phyloP scores from a whole-genome alignment of 116 monocot genomes.

The Iris pallida region DNA sequence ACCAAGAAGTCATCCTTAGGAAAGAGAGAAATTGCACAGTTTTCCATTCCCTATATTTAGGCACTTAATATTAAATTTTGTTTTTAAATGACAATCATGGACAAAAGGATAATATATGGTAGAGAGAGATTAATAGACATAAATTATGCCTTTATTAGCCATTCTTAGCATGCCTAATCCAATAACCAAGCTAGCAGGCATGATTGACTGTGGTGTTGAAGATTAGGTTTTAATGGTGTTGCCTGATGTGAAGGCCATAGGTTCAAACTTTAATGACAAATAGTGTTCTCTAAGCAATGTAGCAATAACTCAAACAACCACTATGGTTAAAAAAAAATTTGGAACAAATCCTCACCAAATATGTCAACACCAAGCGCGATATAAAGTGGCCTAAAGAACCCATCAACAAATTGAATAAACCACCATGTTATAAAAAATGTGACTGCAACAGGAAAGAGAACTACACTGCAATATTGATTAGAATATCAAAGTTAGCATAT shows the following conservation, averaged over 20 bases:
- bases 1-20: too few species aligned
- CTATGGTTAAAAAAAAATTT: too few species aligned
- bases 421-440: constrained; percentile 99
- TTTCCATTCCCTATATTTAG: too few species aligned
- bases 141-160: not conserved
- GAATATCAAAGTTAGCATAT: not conserved
- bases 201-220: too few species aligned
- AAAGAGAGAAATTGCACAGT: too few species aligned
- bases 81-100: not conserved
- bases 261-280: too few species aligned
- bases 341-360: constrained; percentile 62
- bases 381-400: constrained; percentile 96
- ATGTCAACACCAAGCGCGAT: constrained; percentile 72
- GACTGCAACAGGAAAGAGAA: constrained; percentile 94
- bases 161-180: not conserved
- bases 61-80: too few species aligned
- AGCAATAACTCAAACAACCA: too few species aligned
- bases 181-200: not conserved
- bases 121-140: not conserved
- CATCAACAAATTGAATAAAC: constrained; percentile 98
- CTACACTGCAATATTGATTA: constrained; percentile 62
- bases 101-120: not conserved
- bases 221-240: too few species aligned
- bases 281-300: too few species aligned
- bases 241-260: too few species aligned